A percentile compares a stretch with the other conserved stretches of the same genome.
Evolutionary conservation across 2,329 filamentous ascomycete genomes (phyloP).

Genomic region (Xylaria sp.): DNA sequence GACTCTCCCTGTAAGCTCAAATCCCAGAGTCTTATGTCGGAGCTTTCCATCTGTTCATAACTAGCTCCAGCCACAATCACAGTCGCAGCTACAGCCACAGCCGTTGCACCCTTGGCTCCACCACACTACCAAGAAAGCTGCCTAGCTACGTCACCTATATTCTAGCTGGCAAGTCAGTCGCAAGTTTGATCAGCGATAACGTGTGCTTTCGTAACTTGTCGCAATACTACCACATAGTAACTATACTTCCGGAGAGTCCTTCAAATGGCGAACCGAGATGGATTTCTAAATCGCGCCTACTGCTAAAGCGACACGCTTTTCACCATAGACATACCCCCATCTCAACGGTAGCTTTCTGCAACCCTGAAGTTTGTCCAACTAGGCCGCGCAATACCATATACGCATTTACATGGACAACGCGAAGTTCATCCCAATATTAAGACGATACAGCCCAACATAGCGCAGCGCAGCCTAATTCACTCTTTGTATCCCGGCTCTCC

Average conservation of each 20-base stretch:
- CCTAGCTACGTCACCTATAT: constrained; percentile 33
- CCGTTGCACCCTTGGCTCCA: no score
- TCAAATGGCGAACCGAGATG: constrained; percentile 3
- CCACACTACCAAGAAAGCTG: background rate
- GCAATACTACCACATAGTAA: background rate
- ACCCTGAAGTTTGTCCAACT: background rate
- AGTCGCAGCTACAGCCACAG: constrained; percentile 13
- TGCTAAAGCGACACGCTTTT: constrained; percentile 1
- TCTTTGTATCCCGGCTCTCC: background rate
- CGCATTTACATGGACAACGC: background rate
- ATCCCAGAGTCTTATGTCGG: background rate
- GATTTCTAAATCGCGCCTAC: background rate
- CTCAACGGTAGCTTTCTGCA: background rate
- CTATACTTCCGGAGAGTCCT: background rate
- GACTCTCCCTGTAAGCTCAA: background rate
- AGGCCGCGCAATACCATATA: background rate
- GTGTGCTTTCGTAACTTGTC: background rate
- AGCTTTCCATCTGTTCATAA: background rate
- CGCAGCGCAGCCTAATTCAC: background rate
- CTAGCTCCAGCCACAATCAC: constrained; percentile 11
- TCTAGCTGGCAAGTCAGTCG: background rate
- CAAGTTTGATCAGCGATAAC: background rate
- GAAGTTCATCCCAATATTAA: background rate
- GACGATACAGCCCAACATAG: background rate
- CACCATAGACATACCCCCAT: background rate